Conservation (phyloP, 495 filamentous ascomycete species). For the Aspergillus ellipticus region DNA sequence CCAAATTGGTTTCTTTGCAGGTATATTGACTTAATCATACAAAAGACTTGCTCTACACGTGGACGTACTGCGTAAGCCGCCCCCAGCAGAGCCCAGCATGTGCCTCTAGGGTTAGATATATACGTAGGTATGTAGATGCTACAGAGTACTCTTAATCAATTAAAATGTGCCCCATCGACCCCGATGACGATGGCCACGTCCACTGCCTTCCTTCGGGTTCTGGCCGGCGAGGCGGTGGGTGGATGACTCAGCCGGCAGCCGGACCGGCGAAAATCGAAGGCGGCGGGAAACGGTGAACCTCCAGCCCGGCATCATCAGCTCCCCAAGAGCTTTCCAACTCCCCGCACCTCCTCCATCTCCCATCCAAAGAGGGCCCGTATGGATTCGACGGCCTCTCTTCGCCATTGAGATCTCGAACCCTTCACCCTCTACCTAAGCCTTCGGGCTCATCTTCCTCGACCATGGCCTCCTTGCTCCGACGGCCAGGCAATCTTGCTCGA, state of each 20-base stretch:
- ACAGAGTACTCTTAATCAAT: no score
- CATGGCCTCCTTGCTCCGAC: conserved; percentile 65
- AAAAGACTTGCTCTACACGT: not conserved
- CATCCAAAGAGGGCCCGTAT: not conserved
- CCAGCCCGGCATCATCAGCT: conserved; percentile 8
- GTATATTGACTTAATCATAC: conserved; percentile 4
- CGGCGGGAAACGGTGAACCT: conserved; percentile 14
- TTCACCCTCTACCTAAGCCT: conserved; percentile 24
- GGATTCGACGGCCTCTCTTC: not conserved
- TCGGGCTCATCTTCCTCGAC: conserved; percentile 41
- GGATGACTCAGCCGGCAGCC: conserved; percentile 26
- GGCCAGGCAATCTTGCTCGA: conserved; percentile 61
- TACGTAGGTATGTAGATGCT: no score
- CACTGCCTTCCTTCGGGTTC: conserved; percentile 22
- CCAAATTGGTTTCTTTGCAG: not conserved
- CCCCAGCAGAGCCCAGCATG: no score
- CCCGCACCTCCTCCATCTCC: not conserved
- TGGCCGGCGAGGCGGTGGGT: conserved; percentile 1
- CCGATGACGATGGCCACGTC: not conserved
- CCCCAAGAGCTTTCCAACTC: conserved; percentile 17
- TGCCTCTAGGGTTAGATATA: no score
- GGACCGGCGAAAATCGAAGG: conserved; percentile 26
- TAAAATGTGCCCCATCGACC: no score
- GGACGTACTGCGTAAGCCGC: no score
- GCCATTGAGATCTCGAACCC: not conserved